Conservation (phyloP, 208 protist genomes). For the Endotrypanum monterogeii region DNA sequence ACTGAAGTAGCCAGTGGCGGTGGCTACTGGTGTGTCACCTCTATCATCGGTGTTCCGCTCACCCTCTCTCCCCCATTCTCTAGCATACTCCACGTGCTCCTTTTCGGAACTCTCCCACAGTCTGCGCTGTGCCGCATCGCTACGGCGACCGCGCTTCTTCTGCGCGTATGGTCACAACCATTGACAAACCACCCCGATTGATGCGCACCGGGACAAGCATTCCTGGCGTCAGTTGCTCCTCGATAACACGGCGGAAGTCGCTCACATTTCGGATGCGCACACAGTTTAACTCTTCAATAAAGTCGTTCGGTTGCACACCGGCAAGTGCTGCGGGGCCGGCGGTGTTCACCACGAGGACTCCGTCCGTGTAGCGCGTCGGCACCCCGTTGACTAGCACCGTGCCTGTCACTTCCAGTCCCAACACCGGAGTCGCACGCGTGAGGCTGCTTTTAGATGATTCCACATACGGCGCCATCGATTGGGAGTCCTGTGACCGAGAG, state of each 20-base stretch:
- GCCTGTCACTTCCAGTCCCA: conserved; percentile 70
- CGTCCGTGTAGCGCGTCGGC: conserved; percentile 51
- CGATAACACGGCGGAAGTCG: conserved; percentile 56
- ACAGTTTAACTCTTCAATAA: conserved; percentile 49
- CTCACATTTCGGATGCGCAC: conserved; percentile 34
- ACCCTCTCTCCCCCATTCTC: background rate
- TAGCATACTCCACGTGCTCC: background rate
- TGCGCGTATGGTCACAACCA: conserved; percentile 36
- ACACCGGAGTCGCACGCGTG: conserved; percentile 27
- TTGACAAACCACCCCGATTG: conserved; percentile 43
- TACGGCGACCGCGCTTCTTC: conserved; percentile 30
- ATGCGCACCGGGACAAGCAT: conserved; percentile 45
- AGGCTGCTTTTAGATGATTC: background rate
- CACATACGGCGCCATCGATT: background rate
- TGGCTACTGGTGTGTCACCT: background rate
- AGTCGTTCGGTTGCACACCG: conserved; percentile 63
- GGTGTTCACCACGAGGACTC: conserved; percentile 67
- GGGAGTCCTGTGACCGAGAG: background rate
- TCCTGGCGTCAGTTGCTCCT: conserved; percentile 30
- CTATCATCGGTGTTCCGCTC: background rate
- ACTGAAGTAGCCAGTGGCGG: background rate
- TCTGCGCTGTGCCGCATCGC: background rate
- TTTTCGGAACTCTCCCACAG: background rate
- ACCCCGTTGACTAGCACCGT: conserved; percentile 56
- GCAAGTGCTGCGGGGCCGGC: conserved; percentile 54